Evolutionary conservation across 495 filamentous ascomycete species (phyloP), one percentile per base, ranked within the genome.

Genomic region (Pyronema omphalodes): DNA sequence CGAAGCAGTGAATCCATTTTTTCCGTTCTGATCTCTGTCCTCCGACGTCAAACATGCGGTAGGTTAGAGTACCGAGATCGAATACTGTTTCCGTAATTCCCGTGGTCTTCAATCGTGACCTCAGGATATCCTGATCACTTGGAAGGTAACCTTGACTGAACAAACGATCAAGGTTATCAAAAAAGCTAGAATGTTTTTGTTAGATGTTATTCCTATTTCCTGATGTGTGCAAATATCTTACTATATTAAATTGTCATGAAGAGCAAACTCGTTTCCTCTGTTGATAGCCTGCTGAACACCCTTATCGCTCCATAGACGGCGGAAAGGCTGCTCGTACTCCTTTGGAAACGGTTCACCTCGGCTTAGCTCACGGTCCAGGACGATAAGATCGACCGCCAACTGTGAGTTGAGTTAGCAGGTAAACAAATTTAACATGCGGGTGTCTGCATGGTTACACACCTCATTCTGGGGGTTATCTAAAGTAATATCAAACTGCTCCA

Each of bases 1-100:
- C 91, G 67, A 98, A 98, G 70, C 91, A 95, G 66, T 98, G 91
- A 59, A 98, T 95, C 91, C 91, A 98, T 70, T 98, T 98, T 76
- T 98, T 98, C 51, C 91, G 82, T 61, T 98, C 91, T 18, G 93
- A 96, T 59, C 91, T 74, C 68, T 98, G 91, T 51, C 91, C 91
- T 61, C 91, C 91, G 55, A 98, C 91, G 63, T 98, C 91, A 71
- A 96, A 95, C 91, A 98, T 98, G 50, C 88, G 81, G 68, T 95
- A 98, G 58, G 89, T 95, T 67, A 96, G 78, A 58, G 88, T 79
- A 29, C 89, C 88, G 18, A 96, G 75, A 67, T 94, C 88, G 69
- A 98, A 98, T 55, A 93, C 73, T 0, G 91, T 95, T 68, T 98
- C 91, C 37, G 88, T 98, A 57, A 98, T 98, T 62, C 91, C 91